Conservation (phyloP, 2,329 filamentous ascomycete genomes). For the Diaporthe destruens region DNA sequence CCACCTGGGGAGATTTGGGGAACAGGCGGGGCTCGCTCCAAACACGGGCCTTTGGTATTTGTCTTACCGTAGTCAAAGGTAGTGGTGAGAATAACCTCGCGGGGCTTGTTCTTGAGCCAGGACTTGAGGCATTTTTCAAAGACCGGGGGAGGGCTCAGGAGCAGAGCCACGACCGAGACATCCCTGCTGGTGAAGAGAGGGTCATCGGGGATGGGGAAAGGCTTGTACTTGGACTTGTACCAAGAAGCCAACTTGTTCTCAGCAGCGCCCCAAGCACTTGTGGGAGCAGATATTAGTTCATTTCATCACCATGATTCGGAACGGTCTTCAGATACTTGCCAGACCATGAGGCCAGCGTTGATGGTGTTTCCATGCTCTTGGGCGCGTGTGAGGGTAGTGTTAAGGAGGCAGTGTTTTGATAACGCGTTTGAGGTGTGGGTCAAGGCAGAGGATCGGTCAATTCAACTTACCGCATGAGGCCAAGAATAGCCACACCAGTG, state of each 20-base stretch:
- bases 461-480: conserved; percentile 31
- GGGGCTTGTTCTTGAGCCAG: conserved; percentile 28
- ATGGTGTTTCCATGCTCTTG: too few relatives aligned
- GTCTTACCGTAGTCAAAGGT: conserved; percentile 5
- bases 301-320: background rate
- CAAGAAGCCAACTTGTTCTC: background rate
- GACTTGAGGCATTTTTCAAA: conserved; percentile 13
- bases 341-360: background rate
- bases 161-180: conserved; percentile 15
- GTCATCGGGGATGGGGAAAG: background rate
- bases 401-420: background rate
- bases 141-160: conserved; percentile 23
- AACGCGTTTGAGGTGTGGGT: background rate
- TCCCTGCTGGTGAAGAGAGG: conserved; percentile 27
- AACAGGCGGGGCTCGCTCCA: background rate
- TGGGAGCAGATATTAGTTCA: background rate
- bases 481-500: conserved; percentile 15
- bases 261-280: conserved; percentile 10
- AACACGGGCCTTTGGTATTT: background rate
- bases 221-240: conserved; percentile 21
- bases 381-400: too few relatives aligned
- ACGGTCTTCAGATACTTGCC: background rate
- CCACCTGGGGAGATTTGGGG: too few relatives aligned
- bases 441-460: background rate
- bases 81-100: conserved; percentile 17